Percentiles rank a stretch among this genome's conserved stretches.
These are phyloP conservation scores for Penstemon eatonii DNA, from an alignment of 257 asterid genomes.

Conservation along the genomic window DNA sequence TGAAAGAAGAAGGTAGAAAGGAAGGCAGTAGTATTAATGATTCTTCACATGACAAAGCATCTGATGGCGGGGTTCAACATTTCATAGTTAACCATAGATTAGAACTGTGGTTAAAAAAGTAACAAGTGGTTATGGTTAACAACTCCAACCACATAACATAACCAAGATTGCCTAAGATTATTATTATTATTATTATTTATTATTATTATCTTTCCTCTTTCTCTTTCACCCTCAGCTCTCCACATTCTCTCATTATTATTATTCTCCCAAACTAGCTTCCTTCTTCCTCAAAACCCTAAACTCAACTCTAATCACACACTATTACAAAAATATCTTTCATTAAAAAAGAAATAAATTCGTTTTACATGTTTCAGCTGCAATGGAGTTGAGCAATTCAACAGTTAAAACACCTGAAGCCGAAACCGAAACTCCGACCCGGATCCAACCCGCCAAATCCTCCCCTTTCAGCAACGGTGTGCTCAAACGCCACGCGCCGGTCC, in stretches of 20 bases:
- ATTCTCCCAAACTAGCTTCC: conserved; percentile 6
- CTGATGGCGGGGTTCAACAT: conserved; percentile 11
- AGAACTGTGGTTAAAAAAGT: conserved; percentile 43
- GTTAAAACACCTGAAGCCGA: conserved; percentile 78
- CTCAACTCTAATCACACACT: conserved; percentile 37
- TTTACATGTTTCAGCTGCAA: conserved; percentile 44
- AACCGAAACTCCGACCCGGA: conserved; percentile 67
- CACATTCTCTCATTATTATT: conserved; percentile 19
- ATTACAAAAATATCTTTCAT: not conserved
- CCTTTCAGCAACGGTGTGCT: conserved; percentile 75
- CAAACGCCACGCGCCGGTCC: conserved; percentile 74
- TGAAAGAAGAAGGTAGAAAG: not conserved
- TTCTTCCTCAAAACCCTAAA: conserved; percentile 34
- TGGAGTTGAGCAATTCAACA: conserved; percentile 54
- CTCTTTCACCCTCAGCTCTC: conserved; percentile 7
- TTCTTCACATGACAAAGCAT: conserved; percentile 24
- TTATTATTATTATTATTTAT: conserved; percentile 37
- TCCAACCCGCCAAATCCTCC: conserved; percentile 50
- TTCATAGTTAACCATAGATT: conserved; percentile 49
- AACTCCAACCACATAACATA: conserved; percentile 71
- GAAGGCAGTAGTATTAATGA: conserved; percentile 23
- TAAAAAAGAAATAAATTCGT: not conserved
- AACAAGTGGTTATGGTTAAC: conserved; percentile 65
- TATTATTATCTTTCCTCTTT: conserved; percentile 26
- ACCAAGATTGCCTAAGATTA: conserved; percentile 43